Evolutionary conservation across 768 basidiomycete genomes (phyloP).

Genomic region (Panaeolus cyanescens): DNA sequence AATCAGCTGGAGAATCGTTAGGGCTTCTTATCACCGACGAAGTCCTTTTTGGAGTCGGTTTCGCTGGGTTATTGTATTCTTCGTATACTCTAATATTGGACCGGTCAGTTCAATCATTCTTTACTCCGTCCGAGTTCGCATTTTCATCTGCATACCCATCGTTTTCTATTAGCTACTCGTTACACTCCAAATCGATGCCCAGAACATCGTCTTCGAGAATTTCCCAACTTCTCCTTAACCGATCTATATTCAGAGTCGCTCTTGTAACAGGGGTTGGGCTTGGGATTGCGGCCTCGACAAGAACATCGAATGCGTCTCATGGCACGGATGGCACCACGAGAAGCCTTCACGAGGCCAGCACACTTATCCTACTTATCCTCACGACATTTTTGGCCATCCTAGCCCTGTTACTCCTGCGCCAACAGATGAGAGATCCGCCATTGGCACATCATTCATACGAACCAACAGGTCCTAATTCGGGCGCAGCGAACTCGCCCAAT

Average conservation of each 20-base stretch:
- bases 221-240: slow-evolving; percentile 24
- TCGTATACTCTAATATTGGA: slow-evolving; percentile 43
- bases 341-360: slow-evolving; percentile 33
- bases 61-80: slow-evolving; percentile 43
- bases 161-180: background rate
- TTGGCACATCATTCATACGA: background rate
- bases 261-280: slow-evolving; percentile 31
- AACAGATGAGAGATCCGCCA: slow-evolving; percentile 22
- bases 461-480: too few species aligned
- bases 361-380: slow-evolving; percentile 37
- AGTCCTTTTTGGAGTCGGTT: slow-evolving; percentile 42
- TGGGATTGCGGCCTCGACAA: slow-evolving; percentile 26
- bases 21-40: slow-evolving; percentile 37
- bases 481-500: background rate
- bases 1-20: slow-evolving; percentile 30
- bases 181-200: slow-evolving; percentile 3
- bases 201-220: slow-evolving; percentile 19
- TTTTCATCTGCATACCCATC: background rate
- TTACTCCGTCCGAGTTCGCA: too few species aligned
- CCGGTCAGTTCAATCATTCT: too few species aligned
- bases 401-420: slow-evolving; percentile 21
- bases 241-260: slow-evolving; percentile 29
- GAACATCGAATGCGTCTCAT: background rate
- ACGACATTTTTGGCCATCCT: slow-evolving; percentile 34
- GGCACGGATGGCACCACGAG: slow-evolving; percentile 16